A percentile compares a stretch with the other conserved stretches of the same genome.
Evolutionary conservation across 2,329 filamentous ascomycete species (phyloP).

Genomic region (Zasmidium angulare): DNA sequence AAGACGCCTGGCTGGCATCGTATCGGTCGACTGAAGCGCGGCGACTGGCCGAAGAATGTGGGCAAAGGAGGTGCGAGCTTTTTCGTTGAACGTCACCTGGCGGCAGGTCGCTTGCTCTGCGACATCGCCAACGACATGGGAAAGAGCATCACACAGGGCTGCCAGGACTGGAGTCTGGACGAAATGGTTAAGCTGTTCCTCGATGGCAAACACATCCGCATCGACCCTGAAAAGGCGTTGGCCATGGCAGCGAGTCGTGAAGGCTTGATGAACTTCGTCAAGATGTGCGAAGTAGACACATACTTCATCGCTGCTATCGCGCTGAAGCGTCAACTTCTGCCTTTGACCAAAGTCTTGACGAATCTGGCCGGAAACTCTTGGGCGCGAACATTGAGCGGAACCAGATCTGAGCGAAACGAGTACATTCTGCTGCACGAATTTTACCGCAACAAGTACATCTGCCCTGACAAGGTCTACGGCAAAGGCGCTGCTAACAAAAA

Average conservation of each 20-base stretch:
- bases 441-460: constrained; percentile 94
- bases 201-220: constrained; percentile 65
- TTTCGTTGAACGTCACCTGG: constrained; percentile 87
- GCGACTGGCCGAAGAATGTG: constrained; percentile 83
- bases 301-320: constrained; percentile 93
- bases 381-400: constrained; percentile 93
- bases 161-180: constrained; percentile 95
- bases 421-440: constrained; percentile 99
- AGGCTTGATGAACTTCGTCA: constrained; percentile 89
- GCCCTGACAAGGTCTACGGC: constrained; percentile 87
- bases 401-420: constrained; percentile 94
- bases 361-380: constrained; percentile 98
- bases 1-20: constrained; percentile 95
- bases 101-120: constrained; percentile 85
- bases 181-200: constrained; percentile 97
- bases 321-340: constrained; percentile 84
- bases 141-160: constrained; percentile 95
- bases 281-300: constrained; percentile 91
- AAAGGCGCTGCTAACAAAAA: constrained; percentile 61
- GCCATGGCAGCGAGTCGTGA: constrained; percentile 77
- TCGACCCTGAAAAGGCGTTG: constrained; percentile 84
- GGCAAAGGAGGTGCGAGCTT: constrained; percentile 84
- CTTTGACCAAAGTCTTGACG: constrained; percentile 90
- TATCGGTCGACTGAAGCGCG: constrained; percentile 80
- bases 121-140: constrained; percentile 95